Conservation (phyloP, 1,139 yeast genomes). For the Scheffersomyces segobiensis region DNA sequence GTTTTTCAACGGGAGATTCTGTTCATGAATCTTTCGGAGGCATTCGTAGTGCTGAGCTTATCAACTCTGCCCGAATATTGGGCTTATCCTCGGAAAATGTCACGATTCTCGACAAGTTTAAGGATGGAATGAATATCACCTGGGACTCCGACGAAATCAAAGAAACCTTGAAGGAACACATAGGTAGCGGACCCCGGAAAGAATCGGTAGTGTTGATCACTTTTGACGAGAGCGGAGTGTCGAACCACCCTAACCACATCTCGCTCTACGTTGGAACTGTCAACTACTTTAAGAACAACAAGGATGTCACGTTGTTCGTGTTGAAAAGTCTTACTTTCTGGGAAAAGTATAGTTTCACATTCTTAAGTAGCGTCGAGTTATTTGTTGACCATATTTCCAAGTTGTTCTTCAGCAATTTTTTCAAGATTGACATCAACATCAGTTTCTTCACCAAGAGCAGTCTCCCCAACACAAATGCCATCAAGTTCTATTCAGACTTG, state of each 20-base stretch:
- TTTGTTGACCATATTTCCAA: slow-evolving; percentile 35
- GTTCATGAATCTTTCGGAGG: slow-evolving; percentile 68
- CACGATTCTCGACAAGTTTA: slow-evolving; percentile 48
- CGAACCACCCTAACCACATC: slow-evolving; percentile 83
- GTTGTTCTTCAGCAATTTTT: slow-evolving; percentile 30
- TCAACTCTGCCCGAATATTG: slow-evolving; percentile 55
- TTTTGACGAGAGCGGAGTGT: slow-evolving; percentile 82
- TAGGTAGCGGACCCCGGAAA: slow-evolving; percentile 16
- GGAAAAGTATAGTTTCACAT: slow-evolving; percentile 54
- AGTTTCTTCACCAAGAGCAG: slow-evolving; percentile 34
- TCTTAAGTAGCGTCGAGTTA: slow-evolving; percentile 48
- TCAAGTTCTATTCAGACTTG: slow-evolving; percentile 53
- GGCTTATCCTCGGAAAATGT: slow-evolving; percentile 53
- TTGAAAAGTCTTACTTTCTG: slow-evolving; percentile 48
- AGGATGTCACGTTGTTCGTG: slow-evolving; percentile 25
- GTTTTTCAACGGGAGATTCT: slow-evolving; percentile 75
- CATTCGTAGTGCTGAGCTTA: slow-evolving; percentile 59
- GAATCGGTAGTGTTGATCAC: slow-evolving; percentile 57
- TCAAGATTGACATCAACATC: slow-evolving; percentile 40
- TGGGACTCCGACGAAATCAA: slow-evolving; percentile 61
- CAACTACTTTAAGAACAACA: slow-evolving; percentile 18
- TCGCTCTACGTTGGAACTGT: slow-evolving; percentile 61
- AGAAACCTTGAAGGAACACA: slow-evolving; percentile 19
- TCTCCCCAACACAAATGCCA: slow-evolving; percentile 19
- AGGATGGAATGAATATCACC: slow-evolving; percentile 69